Evolutionary conservation across 1,139 yeast species (phyloP).

Genomic region (Candida pseudoviswanathii): DNA sequence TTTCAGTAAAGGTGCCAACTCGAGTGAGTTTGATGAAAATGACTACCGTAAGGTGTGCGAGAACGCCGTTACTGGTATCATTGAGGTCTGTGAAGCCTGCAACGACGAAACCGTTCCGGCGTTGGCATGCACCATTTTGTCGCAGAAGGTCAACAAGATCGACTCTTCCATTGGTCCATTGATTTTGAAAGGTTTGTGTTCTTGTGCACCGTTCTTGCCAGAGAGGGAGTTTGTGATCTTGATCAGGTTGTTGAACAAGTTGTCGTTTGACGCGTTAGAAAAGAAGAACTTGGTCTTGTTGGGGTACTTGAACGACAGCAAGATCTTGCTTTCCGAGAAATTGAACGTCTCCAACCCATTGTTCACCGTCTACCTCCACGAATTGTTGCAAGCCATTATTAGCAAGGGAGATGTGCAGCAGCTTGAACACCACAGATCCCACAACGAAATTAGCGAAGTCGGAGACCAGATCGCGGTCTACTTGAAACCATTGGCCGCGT

Average conservation of each 20-base stretch:
- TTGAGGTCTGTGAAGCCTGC: conserved; percentile 68
- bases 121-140: conserved; percentile 76
- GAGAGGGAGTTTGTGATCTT: conserved; percentile 61
- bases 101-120: conserved; percentile 78
- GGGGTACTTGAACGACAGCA: conserved; percentile 46
- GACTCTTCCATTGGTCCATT: conserved; percentile 41
- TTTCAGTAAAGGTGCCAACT: conserved; percentile 12
- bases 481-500: conserved; percentile 72
- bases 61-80: conserved; percentile 73
- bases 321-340: conserved; percentile 53
- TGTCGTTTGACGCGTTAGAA: conserved; percentile 37
- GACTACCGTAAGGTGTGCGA: conserved; percentile 45
- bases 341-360: conserved; percentile 47
- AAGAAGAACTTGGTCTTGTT: conserved; percentile 34
- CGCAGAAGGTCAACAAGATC: conserved; percentile 69
- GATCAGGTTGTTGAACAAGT: conserved; percentile 48
- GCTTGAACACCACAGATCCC: conserved; percentile 80
- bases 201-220: conserved; percentile 59
- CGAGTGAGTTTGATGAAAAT: conserved; percentile 28
- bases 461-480: conserved; percentile 67
- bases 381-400: conserved; percentile 66
- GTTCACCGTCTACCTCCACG: conserved; percentile 61
- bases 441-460: conserved; percentile 72
- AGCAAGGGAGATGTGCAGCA: conserved; percentile 82
- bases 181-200: conserved; percentile 57